Base-by-base conservation (phyloP, 2,329 filamentous ascomycete genomes). In the Aspergillus brunneoviolaceus region DNA sequence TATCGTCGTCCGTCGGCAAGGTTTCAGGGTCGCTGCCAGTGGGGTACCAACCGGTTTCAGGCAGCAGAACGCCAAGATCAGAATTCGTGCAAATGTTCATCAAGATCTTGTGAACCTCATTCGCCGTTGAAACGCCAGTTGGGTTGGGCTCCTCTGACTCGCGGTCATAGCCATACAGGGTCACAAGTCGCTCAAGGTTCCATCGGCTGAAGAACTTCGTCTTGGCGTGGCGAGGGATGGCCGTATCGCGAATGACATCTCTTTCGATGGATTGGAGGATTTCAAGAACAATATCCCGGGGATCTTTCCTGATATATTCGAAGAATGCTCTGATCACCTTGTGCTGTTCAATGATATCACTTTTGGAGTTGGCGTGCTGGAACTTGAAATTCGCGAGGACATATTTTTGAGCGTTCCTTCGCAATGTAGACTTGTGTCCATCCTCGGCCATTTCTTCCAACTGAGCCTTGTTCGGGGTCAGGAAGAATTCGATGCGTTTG, bases 11-110 rank as follows among this genome's bases (percentile, higher is more conserved):
- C 39, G 80, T 76, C 10, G 78, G 75, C 49, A 78, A 74, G 21
- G 82, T 79, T 56, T 89, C 85, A 2, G 86, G 81, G 60, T 89
- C 86, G 51, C 83, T 79, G 12, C 85, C 85, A 47, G 88, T 86
- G 6, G 92, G 91, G 74, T 98, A 98, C 76, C 92, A 90, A n/a
- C 92, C 93, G 39, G 86, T 87, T 60, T 91, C 88, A 3, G 87
- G 84, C 56, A 92, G 85, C 55, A 96, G 79, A 2, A 96, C 84
- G 14, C 94, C 95, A 53, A 89, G 86, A 4, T 82, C 83, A 0
- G 87, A 80, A 48, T 85, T 88, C 1, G 91, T 96, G 75, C 92
- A 97, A 3, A 90, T 83, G 39, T 86, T 81, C 52, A 89, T 76
- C 50, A 99, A 79, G 65, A 98, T 91, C 1, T 87, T 84, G 65